A percentile compares a stretch with the other conserved stretches of the same genome.
These are phyloP conservation scores for Juglanconis oblonga DNA, from an alignment of 2,329 filamentous ascomycete genomes.

Conservation along the genomic window DNA sequence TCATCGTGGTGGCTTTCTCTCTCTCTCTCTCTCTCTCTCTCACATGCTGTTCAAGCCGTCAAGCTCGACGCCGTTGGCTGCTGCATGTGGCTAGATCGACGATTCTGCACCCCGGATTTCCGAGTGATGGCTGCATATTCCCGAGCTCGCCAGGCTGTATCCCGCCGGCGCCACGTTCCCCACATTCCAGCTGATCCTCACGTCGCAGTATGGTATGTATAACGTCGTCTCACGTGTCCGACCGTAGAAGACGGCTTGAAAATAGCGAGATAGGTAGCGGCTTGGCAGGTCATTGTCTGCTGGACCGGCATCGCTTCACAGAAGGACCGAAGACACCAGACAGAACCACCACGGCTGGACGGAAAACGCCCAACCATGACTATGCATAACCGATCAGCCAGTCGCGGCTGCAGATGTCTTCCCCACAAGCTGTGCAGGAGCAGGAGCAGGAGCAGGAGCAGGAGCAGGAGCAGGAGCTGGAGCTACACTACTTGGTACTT, in stretches of 20 bases:
- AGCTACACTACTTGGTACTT: too few relatives aligned
- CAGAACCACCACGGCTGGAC: not conserved
- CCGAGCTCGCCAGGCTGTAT: not conserved
- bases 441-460: too few relatives aligned
- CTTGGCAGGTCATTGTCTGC: constrained; percentile 13
- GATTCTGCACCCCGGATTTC: constrained; percentile 3
- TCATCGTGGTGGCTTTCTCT: too few relatives aligned
- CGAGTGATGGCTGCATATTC: not conserved
- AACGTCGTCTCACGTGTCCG: constrained; percentile 8
- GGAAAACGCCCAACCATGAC: not conserved
- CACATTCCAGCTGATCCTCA: constrained; percentile 7
- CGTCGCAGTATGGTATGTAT: constrained; percentile 1
- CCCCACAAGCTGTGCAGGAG: constrained; percentile 11
- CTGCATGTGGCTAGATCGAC: not conserved
- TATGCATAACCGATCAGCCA: constrained; percentile 6
- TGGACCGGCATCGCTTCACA: not conserved
- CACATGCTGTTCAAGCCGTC: too few relatives aligned
- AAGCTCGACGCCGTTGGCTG: not conserved
- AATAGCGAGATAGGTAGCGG: not conserved
- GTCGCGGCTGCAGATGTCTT: constrained; percentile 3
- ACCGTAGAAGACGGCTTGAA: constrained; percentile 7
- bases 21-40: too few relatives aligned
- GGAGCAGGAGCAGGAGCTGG: too few relatives aligned
- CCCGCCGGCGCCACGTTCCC: constrained; percentile 8
- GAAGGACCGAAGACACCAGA: too few relatives aligned